Evolutionary conservation across 208 protist species (phyloP).

Genomic region (Herpetomonas tarakana): DNA sequence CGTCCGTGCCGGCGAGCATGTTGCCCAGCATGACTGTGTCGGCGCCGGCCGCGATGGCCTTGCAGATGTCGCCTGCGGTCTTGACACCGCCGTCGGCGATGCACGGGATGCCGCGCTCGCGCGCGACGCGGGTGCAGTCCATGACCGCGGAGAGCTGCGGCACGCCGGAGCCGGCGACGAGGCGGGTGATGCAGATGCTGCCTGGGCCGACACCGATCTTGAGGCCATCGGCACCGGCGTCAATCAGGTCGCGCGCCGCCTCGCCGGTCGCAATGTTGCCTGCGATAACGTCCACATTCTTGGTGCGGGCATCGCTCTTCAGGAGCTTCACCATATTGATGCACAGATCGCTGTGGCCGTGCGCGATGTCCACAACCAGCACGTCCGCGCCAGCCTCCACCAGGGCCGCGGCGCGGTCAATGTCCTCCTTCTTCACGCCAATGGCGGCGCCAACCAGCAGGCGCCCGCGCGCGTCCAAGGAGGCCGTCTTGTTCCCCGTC

Average conservation of each 20-base stretch:
- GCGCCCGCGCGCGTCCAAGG: slow-evolving; percentile 67
- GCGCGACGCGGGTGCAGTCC: slow-evolving; percentile 62
- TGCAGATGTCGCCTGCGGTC: slow-evolving; percentile 80
- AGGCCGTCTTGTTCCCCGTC: slow-evolving; percentile 60
- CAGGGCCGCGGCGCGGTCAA: slow-evolving; percentile 51
- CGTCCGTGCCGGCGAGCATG: slow-evolving; percentile 89
- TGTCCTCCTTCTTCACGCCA: slow-evolving; percentile 81
- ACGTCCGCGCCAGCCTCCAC: slow-evolving; percentile 78
- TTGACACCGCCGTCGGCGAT: slow-evolving; percentile 91
- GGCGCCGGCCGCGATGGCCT: slow-evolving; percentile 87
- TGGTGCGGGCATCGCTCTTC: slow-evolving; percentile 62
- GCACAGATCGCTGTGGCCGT: slow-evolving; percentile 86
- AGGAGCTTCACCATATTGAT: slow-evolving; percentile 81
- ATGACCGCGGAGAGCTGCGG: slow-evolving; percentile 88
- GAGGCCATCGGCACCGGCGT: slow-evolving; percentile 85
- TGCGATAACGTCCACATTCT: slow-evolving; percentile 78
- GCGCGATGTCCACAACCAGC: slow-evolving; percentile 90
- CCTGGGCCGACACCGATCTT: slow-evolving; percentile 89
- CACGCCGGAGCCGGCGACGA: slow-evolving; percentile 81
- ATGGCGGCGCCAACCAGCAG: slow-evolving; percentile 84
- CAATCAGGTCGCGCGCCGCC: slow-evolving; percentile 80
- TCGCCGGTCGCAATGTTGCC: slow-evolving; percentile 87
- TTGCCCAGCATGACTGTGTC: slow-evolving; percentile 89
- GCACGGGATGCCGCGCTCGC: slow-evolving; percentile 65
- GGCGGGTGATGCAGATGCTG: slow-evolving; percentile 88